Conservation (phyloP, 805 yeast genomes). For the Nakazawaea populi region DNA sequence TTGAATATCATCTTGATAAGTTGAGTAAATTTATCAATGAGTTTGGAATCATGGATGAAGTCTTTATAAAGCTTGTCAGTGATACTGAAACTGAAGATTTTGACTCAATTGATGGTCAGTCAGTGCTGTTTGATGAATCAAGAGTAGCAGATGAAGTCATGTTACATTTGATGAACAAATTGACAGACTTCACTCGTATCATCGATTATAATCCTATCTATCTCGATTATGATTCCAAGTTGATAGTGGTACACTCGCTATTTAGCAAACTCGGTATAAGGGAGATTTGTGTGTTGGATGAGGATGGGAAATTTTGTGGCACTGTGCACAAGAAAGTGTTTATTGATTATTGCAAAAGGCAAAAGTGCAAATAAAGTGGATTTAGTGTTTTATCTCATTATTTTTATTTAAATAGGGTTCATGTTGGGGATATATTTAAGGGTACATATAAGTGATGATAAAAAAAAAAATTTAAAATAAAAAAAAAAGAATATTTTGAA, state of each 20-base stretch:
- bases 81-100: background rate
- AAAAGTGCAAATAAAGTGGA: background rate
- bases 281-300: constrained; percentile 36
- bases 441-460: background rate
- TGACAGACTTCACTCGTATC: constrained; percentile 34
- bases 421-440: background rate
- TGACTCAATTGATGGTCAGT: background rate
- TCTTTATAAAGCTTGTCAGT: constrained; percentile 21
- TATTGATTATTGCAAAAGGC: constrained; percentile 32
- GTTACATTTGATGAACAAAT: constrained; percentile 15
- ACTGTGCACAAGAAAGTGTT: constrained; percentile 47
- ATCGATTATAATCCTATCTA: constrained; percentile 42
- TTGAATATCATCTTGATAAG: constrained; percentile 46
- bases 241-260: constrained; percentile 43
- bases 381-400: background rate
- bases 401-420: background rate
- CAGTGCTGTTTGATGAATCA: constrained; percentile 1
- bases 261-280: constrained; percentile 49
- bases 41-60: constrained; percentile 22
- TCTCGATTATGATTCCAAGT: constrained; percentile 39
- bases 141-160: constrained; percentile 1
- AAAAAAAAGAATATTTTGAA: background rate
- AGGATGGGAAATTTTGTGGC: constrained; percentile 43
- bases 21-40: constrained; percentile 25
- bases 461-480: background rate